Evolutionary conservation across 1,284 basidiomycete species (phyloP).

Genomic region (Cryptococcus sp.): DNA sequence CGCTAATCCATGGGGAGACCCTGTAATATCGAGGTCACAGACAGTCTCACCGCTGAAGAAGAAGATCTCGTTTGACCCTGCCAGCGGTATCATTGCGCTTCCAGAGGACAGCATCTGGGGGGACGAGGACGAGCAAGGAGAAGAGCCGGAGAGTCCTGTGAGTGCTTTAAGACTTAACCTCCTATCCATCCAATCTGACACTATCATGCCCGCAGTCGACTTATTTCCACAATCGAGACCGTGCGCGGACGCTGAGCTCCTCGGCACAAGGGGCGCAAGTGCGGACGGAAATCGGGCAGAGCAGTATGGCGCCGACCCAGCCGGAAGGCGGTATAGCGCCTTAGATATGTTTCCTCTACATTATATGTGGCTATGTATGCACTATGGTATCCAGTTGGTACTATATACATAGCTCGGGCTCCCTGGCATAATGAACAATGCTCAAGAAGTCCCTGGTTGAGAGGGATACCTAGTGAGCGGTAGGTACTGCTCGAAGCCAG

Average conservation of each 20-base stretch:
- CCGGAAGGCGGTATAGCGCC: too few relatives aligned
- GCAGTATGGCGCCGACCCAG: too few relatives aligned
- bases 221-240: slow-evolving; percentile 29
- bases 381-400: too few relatives aligned
- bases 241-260: slow-evolving; percentile 14
- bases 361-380: too few relatives aligned
- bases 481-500: too few relatives aligned
- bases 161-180: slow-evolving; percentile 7
- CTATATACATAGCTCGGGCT: background rate
- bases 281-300: too few relatives aligned
- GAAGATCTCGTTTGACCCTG: slow-evolving; percentile 35
- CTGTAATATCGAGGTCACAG: slow-evolving; percentile 13
- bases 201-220: slow-evolving; percentile 10
- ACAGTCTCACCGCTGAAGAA: slow-evolving; percentile 4
- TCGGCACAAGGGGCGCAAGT: background rate
- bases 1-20: slow-evolving; percentile 44
- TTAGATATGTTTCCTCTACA: too few relatives aligned
- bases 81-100: slow-evolving; percentile 69
- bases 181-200: background rate
- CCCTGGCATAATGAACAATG: too few relatives aligned
- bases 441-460: too few relatives aligned
- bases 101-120: slow-evolving; percentile 68
- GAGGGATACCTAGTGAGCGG: too few relatives aligned
- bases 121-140: slow-evolving; percentile 37
- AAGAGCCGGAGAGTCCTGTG: slow-evolving; percentile 44